Percentiles rank a stretch among this genome's conserved stretches.
Conservation (phyloP, 1,284 basidiomycete genomes). For the Porphyrellus sp. region DNA sequence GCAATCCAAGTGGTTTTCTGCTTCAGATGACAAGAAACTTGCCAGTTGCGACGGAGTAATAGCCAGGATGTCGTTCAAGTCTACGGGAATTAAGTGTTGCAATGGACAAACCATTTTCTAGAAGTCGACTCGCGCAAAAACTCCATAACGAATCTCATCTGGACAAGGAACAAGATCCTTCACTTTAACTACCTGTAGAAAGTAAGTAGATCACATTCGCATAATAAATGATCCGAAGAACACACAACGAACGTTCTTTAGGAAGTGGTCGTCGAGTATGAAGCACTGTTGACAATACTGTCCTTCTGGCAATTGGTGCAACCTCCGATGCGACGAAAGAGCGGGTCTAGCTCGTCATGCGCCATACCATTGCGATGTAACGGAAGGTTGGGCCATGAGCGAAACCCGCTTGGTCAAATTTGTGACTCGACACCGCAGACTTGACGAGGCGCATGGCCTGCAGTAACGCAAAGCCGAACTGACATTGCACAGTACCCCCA, state of each 20-base stretch:
- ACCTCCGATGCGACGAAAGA: slow-evolving; percentile 5
- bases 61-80: slow-evolving; percentile 19
- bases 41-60: neutral
- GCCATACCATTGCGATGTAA: slow-evolving; percentile 2
- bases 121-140: slow-evolving; percentile 22
- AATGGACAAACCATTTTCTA: neutral
- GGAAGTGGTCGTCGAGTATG: slow-evolving; percentile 30
- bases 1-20: slow-evolving; percentile 8
- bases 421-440: neutral
- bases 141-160: slow-evolving; percentile 26
- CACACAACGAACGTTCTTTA: slow-evolving; percentile 31
- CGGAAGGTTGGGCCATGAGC: slow-evolving; percentile 3
- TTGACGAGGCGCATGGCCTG: slow-evolving; percentile 33
- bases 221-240: neutral
- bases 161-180: slow-evolving; percentile 13
- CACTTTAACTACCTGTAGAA: slow-evolving; percentile 19
- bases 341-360: slow-evolving; percentile 9
- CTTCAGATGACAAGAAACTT: slow-evolving; percentile 10
- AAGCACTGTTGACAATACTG: slow-evolving; percentile 7
- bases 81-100: slow-evolving; percentile 6
- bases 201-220: neutral
- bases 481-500: slow-evolving; percentile 32
- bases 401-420: slow-evolving; percentile 1
- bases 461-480: slow-evolving; percentile 35
- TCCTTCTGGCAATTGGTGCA: neutral